Base-by-base conservation (phyloP, 768 basidiomycete genomes). In the Phlebiopsis flavidoalba region DNA sequence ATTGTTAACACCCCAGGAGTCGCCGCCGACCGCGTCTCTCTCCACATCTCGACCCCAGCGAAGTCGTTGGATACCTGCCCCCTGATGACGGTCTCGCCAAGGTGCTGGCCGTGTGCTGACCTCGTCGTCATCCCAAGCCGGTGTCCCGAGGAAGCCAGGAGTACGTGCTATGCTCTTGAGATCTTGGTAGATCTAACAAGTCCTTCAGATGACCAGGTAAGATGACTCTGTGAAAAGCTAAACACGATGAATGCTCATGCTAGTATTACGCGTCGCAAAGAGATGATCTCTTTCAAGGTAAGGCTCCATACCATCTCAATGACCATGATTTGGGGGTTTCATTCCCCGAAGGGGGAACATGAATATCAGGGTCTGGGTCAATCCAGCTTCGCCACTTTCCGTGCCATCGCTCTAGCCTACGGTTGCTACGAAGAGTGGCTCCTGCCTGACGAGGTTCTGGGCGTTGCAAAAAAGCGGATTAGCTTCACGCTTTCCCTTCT, bases 1-100 rank as follows among this genome's bases (percentile, higher is more conserved):
- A 95, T 98, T 76, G 93, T 95, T 69, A 91, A 93, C 75, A 90
- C 95, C n/a, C 93, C 93, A 15, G 96, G 96, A 71, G 96, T 99
- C 64, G 94, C 95, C 37, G 92, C 87, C 60, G 96, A 99, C 79
- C 80, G 98, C 60, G n/a, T n/a, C 26, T 31, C 26, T 31, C 89
- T 91, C 59, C 96, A 98, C 74, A 95, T 98, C 75, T 81, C 91
- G 56, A 95, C 95, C 40, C 86, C 89, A 11, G 87, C 93, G 47
- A 89, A 74, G 88, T 94, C 31, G 79, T 83, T 61, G 95, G 94
- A n/a, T 89, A 80, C 72, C 82, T 93, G 17, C 82, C 88, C 61
- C 80, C 87, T 40, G 80, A 95, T 68, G 89, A 90, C 62, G 93
- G 93, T 36, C 80, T 96, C 63, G 84, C 88, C 76, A 90, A 89